Conservation (phyloP, 805 yeast genomes). For the Saturnispora sekii region DNA sequence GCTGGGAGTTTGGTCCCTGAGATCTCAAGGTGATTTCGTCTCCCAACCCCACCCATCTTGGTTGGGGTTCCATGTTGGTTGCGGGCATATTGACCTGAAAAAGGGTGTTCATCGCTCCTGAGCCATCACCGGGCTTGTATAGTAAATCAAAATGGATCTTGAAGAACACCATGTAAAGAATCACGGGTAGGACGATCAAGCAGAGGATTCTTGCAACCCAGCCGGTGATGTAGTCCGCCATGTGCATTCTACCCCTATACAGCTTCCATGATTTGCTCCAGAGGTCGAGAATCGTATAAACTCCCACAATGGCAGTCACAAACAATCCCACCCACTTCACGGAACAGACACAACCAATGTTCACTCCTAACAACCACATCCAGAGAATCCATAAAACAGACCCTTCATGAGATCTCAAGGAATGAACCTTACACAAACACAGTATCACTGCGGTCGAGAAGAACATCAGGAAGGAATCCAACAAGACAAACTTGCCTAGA, state of each 20-base stretch:
- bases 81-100: constrained; percentile 81
- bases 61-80: constrained; percentile 54
- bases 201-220: constrained; percentile 59
- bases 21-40: constrained; percentile 57
- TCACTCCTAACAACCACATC: constrained; percentile 52
- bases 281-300: constrained; percentile 78
- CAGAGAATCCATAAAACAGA: constrained; percentile 38
- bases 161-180: constrained; percentile 56
- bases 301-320: constrained; percentile 79
- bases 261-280: constrained; percentile 75
- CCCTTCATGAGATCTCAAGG: constrained; percentile 31
- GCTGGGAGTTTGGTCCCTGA: constrained; percentile 62
- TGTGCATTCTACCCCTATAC: constrained; percentile 38
- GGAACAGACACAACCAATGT: constrained; percentile 76
- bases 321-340: constrained; percentile 85
- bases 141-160: constrained; percentile 68
- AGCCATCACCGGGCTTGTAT: constrained; percentile 76
- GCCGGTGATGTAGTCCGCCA: constrained; percentile 43
- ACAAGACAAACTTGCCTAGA: constrained; percentile 61
- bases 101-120: constrained; percentile 79
- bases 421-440: constrained; percentile 48
- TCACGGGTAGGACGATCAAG: constrained; percentile 54
- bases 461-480: constrained; percentile 68
- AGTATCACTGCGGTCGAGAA: constrained; percentile 65
- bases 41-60: constrained; percentile 54